These are phyloP conservation scores for Gyrodon lividus DNA, from an alignment of 768 basidiomycete species.

Conservation along the genomic window DNA sequence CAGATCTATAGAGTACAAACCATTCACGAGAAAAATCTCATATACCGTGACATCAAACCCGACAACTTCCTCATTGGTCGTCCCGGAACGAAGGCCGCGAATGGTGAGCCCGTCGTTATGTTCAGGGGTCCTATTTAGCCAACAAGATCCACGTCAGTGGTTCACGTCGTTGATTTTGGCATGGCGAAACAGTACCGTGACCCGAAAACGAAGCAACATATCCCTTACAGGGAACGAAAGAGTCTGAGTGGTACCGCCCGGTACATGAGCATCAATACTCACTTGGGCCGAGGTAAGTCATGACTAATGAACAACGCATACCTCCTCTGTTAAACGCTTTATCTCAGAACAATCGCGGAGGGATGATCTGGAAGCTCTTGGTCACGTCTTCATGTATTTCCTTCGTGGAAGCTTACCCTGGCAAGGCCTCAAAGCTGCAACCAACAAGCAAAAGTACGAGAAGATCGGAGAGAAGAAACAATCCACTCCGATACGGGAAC, in stretches of 20 bases:
- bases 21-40: constrained; percentile 99
- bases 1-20: constrained; percentile 95
- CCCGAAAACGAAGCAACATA: constrained; percentile 99
- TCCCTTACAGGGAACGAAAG: constrained; percentile 98
- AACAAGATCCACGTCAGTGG: constrained; percentile 42
- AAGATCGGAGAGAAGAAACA: constrained; percentile 99
- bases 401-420: constrained; percentile 94
- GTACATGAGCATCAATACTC: constrained; percentile 99
- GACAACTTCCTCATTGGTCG: constrained; percentile 99
- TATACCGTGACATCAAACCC: constrained; percentile 99
- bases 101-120: constrained; percentile 44
- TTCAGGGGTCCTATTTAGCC: background rate
- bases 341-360: constrained; percentile 80
- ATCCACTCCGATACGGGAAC: constrained; percentile 94
- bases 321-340: constrained; percentile 5
- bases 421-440: constrained; percentile 99
- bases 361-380: constrained; percentile 98
- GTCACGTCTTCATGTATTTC: constrained; percentile 99
- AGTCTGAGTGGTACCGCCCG: constrained; percentile 95
- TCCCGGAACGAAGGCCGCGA: constrained; percentile 85
- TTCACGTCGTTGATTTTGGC: constrained; percentile 97
- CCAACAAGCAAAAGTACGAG: constrained; percentile 99
- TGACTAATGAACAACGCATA: background rate
- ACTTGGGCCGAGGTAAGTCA: constrained; percentile 84
- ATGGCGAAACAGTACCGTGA: constrained; percentile 99